These are phyloP conservation scores for Cryptosporidium tyzzeri DNA, from an alignment of 169 alveolate genomes.

Conservation along the genomic window DNA sequence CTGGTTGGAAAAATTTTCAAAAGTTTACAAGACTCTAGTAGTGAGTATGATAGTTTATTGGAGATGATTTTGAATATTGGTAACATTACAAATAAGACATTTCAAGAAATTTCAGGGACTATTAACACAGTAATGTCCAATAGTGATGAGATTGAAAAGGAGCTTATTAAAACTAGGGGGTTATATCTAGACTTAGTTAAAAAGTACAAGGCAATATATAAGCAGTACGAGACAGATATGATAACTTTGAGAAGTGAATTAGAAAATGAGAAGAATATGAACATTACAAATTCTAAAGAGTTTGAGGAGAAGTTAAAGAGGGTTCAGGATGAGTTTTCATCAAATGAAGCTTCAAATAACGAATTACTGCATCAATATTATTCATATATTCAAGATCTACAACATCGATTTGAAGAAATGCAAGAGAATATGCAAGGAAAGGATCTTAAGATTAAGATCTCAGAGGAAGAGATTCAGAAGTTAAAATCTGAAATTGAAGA, in stretches of 20 bases:
- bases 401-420: slow-evolving; percentile 19
- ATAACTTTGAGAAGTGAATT: slow-evolving; percentile 56
- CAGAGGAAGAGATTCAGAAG: slow-evolving; percentile 8
- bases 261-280: slow-evolving; percentile 54
- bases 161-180: slow-evolving; percentile 19
- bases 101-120: slow-evolving; percentile 51
- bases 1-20: slow-evolving; percentile 1
- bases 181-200: slow-evolving; percentile 15
- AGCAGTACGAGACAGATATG: slow-evolving; percentile 70
- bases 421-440: not conserved
- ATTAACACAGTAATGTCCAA: slow-evolving; percentile 53
- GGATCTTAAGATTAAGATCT: not conserved
- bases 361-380: slow-evolving; percentile 55
- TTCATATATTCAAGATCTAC: slow-evolving; percentile 45
- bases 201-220: slow-evolving; percentile 47
- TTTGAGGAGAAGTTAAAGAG: slow-evolving; percentile 28
- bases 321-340: slow-evolving; percentile 19
- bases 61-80: slow-evolving; percentile 59
- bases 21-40: slow-evolving; percentile 4
- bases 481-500: slow-evolving; percentile 4
- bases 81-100: slow-evolving; percentile 26
- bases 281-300: slow-evolving; percentile 41
- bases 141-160: slow-evolving; percentile 66
- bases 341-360: slow-evolving; percentile 38
- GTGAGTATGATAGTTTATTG: slow-evolving; percentile 36